These are phyloP conservation scores for Pseudopithomyces chartarum DNA, from an alignment of 2,329 filamentous ascomycete species.

Conservation along the genomic window DNA sequence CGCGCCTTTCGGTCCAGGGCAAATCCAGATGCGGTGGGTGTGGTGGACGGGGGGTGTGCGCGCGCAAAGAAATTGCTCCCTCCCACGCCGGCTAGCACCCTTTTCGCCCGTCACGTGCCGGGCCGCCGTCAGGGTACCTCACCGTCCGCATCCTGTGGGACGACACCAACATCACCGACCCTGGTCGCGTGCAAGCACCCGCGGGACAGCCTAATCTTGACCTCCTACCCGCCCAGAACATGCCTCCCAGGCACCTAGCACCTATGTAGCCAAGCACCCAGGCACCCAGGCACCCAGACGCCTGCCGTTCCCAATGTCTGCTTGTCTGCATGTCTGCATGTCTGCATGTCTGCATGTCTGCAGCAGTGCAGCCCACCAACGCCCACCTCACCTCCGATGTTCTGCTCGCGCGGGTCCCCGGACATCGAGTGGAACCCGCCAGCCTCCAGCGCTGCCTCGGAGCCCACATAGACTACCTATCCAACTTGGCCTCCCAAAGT, in stretches of 20 bases:
- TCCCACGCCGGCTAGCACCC: conserved; percentile 5
- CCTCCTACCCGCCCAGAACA: not conserved
- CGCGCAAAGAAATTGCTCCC: not conserved
- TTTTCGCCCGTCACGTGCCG: not conserved
- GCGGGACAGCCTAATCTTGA: conserved; percentile 4
- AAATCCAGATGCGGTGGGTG: conserved; percentile 5
- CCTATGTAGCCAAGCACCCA: too few relatives aligned
- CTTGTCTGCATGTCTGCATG: not conserved
- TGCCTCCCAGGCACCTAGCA: not conserved
- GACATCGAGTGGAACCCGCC: not conserved
- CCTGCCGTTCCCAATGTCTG: not conserved
- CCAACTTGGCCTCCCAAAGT: not conserved
- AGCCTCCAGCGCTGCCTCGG: not conserved
- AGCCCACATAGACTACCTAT: not conserved
- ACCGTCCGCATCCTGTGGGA: too few relatives aligned
- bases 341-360: too few relatives aligned
- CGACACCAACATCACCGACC: conserved; percentile 1
- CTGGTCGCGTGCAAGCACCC: not conserved
- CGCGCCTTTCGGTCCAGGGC: not conserved
- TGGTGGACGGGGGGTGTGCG: conserved; percentile 13
- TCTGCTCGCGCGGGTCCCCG: not conserved
- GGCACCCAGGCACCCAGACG: not conserved
- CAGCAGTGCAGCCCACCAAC: not conserved
- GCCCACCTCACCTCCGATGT: not conserved
- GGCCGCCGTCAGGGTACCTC: not conserved